Evolutionary conservation across 768 basidiomycete species (phyloP).

Genomic region (Boletus fagicola): DNA sequence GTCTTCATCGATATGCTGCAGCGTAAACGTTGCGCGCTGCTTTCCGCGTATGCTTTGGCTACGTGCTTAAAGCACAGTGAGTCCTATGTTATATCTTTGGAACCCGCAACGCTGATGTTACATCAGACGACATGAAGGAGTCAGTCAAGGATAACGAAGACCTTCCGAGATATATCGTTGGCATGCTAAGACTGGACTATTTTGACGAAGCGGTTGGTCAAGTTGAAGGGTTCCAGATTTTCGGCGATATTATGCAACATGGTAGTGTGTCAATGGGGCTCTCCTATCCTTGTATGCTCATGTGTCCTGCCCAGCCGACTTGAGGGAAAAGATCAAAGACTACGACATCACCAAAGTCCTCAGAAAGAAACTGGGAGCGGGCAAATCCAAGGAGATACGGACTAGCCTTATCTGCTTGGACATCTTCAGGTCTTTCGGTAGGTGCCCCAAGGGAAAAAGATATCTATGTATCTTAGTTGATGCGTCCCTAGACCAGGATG

Average conservation of each 20-base stretch:
- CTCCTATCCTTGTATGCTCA: neutral
- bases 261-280: neutral
- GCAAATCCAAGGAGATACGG: neutral
- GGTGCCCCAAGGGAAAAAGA: neutral
- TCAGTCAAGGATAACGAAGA: neutral
- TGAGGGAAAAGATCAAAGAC: neutral
- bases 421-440: neutral
- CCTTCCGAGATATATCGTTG: constrained; percentile 3
- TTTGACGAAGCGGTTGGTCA: constrained; percentile 2
- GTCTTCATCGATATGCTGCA: neutral
- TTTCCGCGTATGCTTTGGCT: neutral
- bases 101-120: neutral
- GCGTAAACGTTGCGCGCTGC: neutral
- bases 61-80: neutral
- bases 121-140: constrained; percentile 4
- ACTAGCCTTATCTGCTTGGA: neutral
- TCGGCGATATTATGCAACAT: neutral
- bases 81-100: neutral
- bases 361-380: neutral
- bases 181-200: constrained; percentile 5
- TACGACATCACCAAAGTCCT: neutral
- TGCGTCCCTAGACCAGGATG: neutral
- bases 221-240: constrained; percentile 6
- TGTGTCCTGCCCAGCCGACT: neutral
- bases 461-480: neutral